Conservation (phyloP, 2,329 filamentous ascomycete species). For the Penicillium thymicola region DNA sequence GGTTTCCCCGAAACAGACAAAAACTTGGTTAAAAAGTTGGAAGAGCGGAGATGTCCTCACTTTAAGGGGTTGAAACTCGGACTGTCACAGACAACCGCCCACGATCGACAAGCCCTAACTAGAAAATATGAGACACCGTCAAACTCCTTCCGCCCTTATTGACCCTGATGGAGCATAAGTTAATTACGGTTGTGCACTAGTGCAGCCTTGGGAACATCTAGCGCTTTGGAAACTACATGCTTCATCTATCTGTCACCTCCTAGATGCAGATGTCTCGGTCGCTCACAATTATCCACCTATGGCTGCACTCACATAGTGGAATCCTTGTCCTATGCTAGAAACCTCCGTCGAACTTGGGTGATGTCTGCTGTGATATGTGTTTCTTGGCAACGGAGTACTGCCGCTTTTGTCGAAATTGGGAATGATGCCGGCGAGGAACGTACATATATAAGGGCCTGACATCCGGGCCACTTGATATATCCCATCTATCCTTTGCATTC, state of each 20-base stretch:
- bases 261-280: constrained; percentile 18
- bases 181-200: constrained; percentile 14
- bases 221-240: constrained; percentile 11
- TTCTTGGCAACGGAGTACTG: constrained; percentile 15
- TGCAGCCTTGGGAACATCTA: constrained; percentile 5
- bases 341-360: constrained; percentile 18
- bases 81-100: constrained; percentile 28
- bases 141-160: background rate
- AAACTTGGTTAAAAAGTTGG: constrained; percentile 9
- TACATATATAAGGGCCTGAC: constrained; percentile 22
- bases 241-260: constrained; percentile 33
- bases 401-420: constrained; percentile 10
- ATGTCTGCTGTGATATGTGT: constrained; percentile 12
- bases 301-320: constrained; percentile 8
- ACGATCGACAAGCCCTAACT: constrained; percentile 17
- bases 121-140: constrained; percentile 13
- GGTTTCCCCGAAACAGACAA: constrained; percentile 4
- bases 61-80: constrained; percentile 26
- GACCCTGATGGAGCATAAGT: constrained; percentile 9
- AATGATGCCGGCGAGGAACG: constrained; percentile 8
- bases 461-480: constrained; percentile 12
- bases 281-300: constrained; percentile 25
- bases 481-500: constrained; percentile 23
- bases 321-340: constrained; percentile 13
- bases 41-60: constrained; percentile 12